Evolutionary conservation across 2,329 filamentous ascomycete species (phyloP), one percentile per base, ranked within the genome.

Genomic region (Thelonectria olida): DNA sequence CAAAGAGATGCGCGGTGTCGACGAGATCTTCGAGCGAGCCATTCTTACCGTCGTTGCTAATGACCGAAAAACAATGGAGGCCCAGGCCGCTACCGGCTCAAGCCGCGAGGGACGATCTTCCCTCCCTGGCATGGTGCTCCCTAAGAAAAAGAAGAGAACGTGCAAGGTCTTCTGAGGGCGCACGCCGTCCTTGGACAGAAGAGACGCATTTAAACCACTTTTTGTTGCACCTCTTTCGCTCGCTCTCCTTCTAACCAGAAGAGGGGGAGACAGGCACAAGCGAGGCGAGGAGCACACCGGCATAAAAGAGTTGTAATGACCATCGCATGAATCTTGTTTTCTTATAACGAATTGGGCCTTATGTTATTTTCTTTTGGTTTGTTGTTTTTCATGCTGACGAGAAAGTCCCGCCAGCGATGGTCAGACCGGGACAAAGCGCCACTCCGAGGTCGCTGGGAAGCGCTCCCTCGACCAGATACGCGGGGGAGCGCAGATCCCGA

Each of bases 1-100:
- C 79, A 98, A 98, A 81, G 96, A 97, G 80, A 96, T 97, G 90
- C 88, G 85, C 54, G 96, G 96, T 58, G 95, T 99, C 45, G 93
- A 98, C 76, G 95, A 98, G 73, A 96, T 98, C 74, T 99, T 99
- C 79, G 91, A 96, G 77, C 85, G 88, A 64, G 96, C 96, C 57
- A 94, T 99, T 75, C 88, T 94, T 73, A 95, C 92, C 52, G 93
- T 96, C 28, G 92, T 99, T 25, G 88, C 90, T 67, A 92, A 93
- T 72, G 92, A 93, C 75, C 81, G 84, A 72, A 89, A 88, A 75
- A 89, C 87, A 71, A 78, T 84, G 63, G 85, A 88, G 75, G 77
- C 79, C 63, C 80, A 79, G 70, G 76, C 75, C 60, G 74, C 75
- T 48, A 72, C 74, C 23, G 76, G 74, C 62, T 73, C 78, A 52